A percentile compares a stretch with the other conserved stretches of the same genome.
phyloP scores from a whole-genome alignment of 768 basidiomycete genomes.

The Tephrocybe sp. region DNA sequence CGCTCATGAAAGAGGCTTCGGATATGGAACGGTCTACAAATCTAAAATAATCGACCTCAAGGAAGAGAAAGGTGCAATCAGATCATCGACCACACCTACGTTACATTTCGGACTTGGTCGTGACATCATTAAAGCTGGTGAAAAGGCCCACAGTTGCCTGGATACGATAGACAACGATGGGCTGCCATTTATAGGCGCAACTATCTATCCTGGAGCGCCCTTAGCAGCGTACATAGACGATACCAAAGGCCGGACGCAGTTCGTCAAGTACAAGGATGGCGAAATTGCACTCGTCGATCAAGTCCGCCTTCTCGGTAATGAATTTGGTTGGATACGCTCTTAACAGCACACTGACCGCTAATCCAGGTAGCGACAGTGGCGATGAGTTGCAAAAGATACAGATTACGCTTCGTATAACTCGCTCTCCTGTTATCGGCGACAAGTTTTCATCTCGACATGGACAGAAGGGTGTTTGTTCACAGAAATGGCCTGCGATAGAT shows the following conservation, averaged over 20 bases:
- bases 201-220: slow-evolving; percentile 69
- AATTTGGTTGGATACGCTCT: background rate
- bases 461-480: slow-evolving; percentile 99
- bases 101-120: slow-evolving; percentile 89
- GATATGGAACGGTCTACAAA: slow-evolving; percentile 95
- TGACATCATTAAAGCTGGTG: slow-evolving; percentile 60
- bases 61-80: slow-evolving; percentile 67
- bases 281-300: slow-evolving; percentile 87
- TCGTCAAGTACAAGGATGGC: slow-evolving; percentile 96
- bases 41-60: slow-evolving; percentile 88
- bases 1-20: slow-evolving; percentile 96
- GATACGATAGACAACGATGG: slow-evolving; percentile 79
- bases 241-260: slow-evolving; percentile 73
- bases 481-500: slow-evolving; percentile 97
- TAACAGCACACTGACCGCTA: background rate
- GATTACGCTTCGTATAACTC: slow-evolving; percentile 88
- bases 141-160: slow-evolving; percentile 37
- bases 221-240: slow-evolving; percentile 89
- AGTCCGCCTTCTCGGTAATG: slow-evolving; percentile 83
- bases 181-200: slow-evolving; percentile 73
- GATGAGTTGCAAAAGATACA: slow-evolving; percentile 90
- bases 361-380: slow-evolving; percentile 77
- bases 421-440: slow-evolving; percentile 96
- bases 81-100: slow-evolving; percentile 51
- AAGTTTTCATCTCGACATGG: slow-evolving; percentile 99